Evolutionary conservation across 768 basidiomycete species (phyloP).

Genomic region (Termitomyces sp.): DNA sequence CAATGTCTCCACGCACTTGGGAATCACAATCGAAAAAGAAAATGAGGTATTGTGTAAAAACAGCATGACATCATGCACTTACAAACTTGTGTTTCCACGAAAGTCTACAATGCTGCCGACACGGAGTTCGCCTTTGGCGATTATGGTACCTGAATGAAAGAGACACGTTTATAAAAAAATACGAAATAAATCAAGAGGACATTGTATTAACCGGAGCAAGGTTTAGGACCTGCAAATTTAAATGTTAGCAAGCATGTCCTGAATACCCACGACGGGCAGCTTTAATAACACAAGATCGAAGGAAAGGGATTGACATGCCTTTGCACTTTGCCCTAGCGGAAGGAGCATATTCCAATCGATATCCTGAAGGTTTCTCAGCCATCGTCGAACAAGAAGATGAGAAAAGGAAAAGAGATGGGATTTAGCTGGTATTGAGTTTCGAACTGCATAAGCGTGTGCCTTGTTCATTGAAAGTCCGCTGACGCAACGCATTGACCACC

Average conservation of each 20-base stretch:
- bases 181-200: not conserved
- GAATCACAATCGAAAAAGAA: not conserved
- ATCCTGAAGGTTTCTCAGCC: constrained; percentile 55
- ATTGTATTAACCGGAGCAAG: constrained; percentile 53
- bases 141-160: constrained; percentile 49
- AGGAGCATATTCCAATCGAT: constrained; percentile 74
- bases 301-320: constrained; percentile 37
- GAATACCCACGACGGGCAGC: constrained; percentile 20
- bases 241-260: constrained; percentile 15
- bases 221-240: constrained; percentile 59
- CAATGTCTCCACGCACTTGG: constrained; percentile 82
- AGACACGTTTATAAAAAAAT: constrained; percentile 13
- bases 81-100: constrained; percentile 67
- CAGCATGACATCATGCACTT: constrained; percentile 8
- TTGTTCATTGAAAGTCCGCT: constrained; percentile 41
- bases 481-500: constrained; percentile 40
- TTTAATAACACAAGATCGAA: constrained; percentile 7
- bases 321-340: constrained; percentile 74
- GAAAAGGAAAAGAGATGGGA: constrained; percentile 17
- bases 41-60: constrained; percentile 13
- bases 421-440: constrained; percentile 19
- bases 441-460: constrained; percentile 17
- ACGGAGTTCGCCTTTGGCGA: constrained; percentile 69
- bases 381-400: constrained; percentile 21
- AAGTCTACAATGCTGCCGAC: constrained; percentile 74